Conservation (phyloP, 371 early-diverging fungal genomes). For the Actinomortierella ambigua region DNA sequence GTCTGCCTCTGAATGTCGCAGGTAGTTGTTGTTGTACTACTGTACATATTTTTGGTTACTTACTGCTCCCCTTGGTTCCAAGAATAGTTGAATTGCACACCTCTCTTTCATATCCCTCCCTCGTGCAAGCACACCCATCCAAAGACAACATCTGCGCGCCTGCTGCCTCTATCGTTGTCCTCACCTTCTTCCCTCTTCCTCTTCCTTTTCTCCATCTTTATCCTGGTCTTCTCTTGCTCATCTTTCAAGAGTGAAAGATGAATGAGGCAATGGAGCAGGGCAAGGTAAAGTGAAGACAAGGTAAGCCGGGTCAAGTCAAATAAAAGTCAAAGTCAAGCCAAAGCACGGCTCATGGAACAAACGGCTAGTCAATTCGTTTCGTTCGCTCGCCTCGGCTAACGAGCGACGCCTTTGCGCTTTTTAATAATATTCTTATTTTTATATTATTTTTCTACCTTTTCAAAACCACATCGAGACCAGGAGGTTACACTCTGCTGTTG, state of each 20-base stretch:
- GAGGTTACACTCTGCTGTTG: slow-evolving; percentile 1
- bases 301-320: background rate
- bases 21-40: too few relatives aligned
- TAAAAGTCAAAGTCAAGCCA: background rate
- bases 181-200: background rate
- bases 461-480: background rate
- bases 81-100: too few relatives aligned
- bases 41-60: too few relatives aligned
- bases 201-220: background rate
- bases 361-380: slow-evolving; percentile 6
- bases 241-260: background rate
- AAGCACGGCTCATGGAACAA: slow-evolving; percentile 1
- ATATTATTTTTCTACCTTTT: background rate
- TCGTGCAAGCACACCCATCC: too few relatives aligned
- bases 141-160: background rate
- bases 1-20: too few relatives aligned
- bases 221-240: background rate
- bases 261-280: background rate
- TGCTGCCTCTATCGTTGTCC: background rate
- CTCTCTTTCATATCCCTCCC: too few relatives aligned
- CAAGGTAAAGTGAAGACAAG: background rate
- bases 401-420: background rate
- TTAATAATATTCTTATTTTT: background rate
- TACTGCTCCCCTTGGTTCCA: too few relatives aligned
- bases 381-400: background rate